Conservation (phyloP, 1,284 basidiomycete genomes). For the Ustilago trichophora region DNA sequence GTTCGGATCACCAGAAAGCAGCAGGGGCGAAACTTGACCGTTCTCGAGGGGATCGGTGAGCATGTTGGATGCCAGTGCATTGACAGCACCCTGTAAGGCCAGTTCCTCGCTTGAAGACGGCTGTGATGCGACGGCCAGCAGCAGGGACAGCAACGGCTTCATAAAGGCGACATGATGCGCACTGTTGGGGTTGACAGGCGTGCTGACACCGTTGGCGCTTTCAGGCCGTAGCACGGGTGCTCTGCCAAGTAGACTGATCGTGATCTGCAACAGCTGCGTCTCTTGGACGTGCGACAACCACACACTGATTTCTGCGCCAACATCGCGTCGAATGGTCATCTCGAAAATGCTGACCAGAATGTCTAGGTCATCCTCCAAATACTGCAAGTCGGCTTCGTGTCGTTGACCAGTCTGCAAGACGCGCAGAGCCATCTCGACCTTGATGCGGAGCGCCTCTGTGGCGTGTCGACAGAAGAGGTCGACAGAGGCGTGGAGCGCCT, state of each 20-base stretch:
- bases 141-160: conserved; percentile 77
- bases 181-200: conserved; percentile 22
- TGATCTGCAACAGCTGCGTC: conserved; percentile 79
- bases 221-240: conserved; percentile 64
- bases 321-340: conserved; percentile 73
- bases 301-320: conserved; percentile 75
- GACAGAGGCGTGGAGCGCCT: conserved; percentile 78
- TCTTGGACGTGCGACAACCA: conserved; percentile 86
- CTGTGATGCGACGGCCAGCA: conserved; percentile 82
- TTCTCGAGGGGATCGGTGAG: conserved; percentile 79
- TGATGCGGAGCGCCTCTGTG: conserved; percentile 73
- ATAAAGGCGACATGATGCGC: conserved; percentile 39
- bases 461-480: conserved; percentile 78
- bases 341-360: conserved; percentile 82
- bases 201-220: conserved; percentile 7
- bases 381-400: conserved; percentile 70
- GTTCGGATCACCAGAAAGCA: conserved; percentile 77
- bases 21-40: conserved; percentile 76
- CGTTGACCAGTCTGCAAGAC: conserved; percentile 70
- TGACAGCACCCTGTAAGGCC: conserved; percentile 81
- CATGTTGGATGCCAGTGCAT: conserved; percentile 83
- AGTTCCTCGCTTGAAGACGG: conserved; percentile 82
- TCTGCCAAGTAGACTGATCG: conserved; percentile 78
- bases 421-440: conserved; percentile 72
- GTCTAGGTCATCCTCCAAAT: conserved; percentile 79